A percentile compares a stretch with the other conserved stretches of the same genome.
These are phyloP conservation scores for Cucumis hystrix DNA, from an alignment of 306 rosid genomes.

Conservation along the genomic window DNA sequence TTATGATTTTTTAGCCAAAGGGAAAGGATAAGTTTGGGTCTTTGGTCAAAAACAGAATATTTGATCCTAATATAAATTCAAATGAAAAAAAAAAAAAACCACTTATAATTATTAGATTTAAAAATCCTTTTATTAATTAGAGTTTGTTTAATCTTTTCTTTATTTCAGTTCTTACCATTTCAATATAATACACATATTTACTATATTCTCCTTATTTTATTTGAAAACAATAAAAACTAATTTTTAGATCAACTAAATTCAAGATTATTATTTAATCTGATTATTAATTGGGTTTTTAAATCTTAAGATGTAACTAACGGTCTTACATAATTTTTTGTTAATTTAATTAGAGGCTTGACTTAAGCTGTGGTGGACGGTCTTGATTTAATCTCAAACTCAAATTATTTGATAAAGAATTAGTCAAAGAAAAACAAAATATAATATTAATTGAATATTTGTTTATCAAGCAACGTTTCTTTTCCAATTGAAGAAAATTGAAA, in stretches of 20 bases:
- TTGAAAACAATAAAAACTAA: too few species aligned
- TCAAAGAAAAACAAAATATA: constrained; percentile 2
- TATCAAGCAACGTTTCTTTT: constrained; percentile 5
- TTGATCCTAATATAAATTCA: neutral
- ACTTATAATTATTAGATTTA: neutral
- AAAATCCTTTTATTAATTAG: too few species aligned
- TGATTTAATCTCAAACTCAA: neutral
- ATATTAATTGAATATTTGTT: neutral
- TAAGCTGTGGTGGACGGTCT: neutral
- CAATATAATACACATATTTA: too few species aligned
- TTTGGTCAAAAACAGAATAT: neutral
- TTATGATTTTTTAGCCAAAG: neutral
- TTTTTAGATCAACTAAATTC: too few species aligned
- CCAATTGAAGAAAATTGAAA: neutral
- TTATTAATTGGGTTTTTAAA: neutral
- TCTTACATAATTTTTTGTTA: neutral
- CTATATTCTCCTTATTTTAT: too few species aligned
- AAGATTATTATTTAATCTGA: too few species aligned
- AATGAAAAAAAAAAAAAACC: neutral
- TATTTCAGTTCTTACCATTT: too few species aligned
- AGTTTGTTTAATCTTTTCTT: too few species aligned
- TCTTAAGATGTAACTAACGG: neutral
- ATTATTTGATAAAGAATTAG: neutral
- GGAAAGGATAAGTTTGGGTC: neutral
- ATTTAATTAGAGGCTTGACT: neutral